These are phyloP conservation scores for Stephanodiscus triporus DNA, from an alignment of 108 stramenopile genomes.

Conservation along the genomic window DNA sequence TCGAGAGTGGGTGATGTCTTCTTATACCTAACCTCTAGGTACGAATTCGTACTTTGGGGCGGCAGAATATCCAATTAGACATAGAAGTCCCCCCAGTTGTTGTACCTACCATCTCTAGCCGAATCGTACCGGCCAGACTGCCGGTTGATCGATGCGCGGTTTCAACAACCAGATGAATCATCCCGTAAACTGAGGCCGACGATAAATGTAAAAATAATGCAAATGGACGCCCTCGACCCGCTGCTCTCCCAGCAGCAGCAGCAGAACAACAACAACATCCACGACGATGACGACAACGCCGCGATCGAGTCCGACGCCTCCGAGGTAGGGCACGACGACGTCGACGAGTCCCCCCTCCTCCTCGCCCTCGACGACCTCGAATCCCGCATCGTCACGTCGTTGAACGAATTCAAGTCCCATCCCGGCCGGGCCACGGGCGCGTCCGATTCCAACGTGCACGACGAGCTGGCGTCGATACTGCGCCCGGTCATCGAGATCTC, in stretches of 20 bases:
- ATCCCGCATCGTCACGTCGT: constrained; percentile 65
- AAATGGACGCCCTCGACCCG: constrained; percentile 22
- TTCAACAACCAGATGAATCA: too few relatives aligned
- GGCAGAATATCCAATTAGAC: too few relatives aligned
- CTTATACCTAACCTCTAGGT: too few relatives aligned
- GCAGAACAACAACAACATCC: constrained; percentile 23
- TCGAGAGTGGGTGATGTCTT: too few relatives aligned
- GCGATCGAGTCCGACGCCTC: constrained; percentile 56
- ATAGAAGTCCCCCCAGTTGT: too few relatives aligned
- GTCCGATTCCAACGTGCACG: constrained; percentile 51
- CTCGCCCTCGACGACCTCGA: constrained; percentile 82
- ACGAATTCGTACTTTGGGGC: too few relatives aligned
- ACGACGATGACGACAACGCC: constrained; percentile 77
- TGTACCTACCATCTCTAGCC: too few relatives aligned
- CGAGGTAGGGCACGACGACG: constrained; percentile 43
- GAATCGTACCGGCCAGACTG: too few relatives aligned
- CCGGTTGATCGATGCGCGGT: too few relatives aligned
- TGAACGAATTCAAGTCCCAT: constrained; percentile 82
- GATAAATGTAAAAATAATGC: constrained; percentile 41
- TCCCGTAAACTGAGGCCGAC: too few relatives aligned
- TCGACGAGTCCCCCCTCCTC: constrained; percentile 70
- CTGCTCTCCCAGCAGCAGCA: constrained; percentile 1
- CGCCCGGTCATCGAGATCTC: constrained; percentile 82
- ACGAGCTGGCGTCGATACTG: constrained; percentile 68
- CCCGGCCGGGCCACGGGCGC: constrained; percentile 43